Percentiles rank a stretch among this genome's conserved stretches.
Evolutionary conservation across 208 protist genomes (phyloP).

Genomic region (Acanthamoeba sp.): DNA sequence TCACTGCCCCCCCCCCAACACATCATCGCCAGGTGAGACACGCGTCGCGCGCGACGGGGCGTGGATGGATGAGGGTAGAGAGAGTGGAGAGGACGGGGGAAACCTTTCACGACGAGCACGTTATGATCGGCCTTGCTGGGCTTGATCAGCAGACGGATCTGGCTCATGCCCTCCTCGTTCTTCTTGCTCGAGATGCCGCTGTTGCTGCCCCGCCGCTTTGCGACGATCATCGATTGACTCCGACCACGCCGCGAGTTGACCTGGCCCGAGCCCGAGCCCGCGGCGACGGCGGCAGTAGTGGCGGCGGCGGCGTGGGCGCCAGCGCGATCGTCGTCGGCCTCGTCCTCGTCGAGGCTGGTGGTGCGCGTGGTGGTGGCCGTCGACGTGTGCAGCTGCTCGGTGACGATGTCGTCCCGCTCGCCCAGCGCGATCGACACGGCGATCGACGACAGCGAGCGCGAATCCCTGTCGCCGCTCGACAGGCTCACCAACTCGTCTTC

Average conservation of each 20-base stretch:
- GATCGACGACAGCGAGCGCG: neutral
- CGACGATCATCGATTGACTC: neutral
- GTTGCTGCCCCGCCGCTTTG: neutral
- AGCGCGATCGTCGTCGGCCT: neutral
- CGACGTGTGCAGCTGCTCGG: neutral
- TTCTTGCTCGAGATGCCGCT: neutral
- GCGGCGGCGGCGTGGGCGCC: no score
- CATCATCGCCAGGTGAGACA: neutral
- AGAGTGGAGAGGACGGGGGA: neutral
- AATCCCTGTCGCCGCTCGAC: neutral
- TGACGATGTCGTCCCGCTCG: neutral
- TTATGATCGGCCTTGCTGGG: neutral
- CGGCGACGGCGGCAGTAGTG: neutral
- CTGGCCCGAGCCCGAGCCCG: no score
- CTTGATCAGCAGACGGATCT: conserved; percentile 38
- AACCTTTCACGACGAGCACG: conserved; percentile 21
- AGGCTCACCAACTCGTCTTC: neutral
- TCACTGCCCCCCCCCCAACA: neutral
- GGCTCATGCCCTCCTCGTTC: neutral
- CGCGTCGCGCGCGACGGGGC: neutral
- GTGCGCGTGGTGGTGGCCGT: neutral
- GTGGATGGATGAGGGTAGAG: no score
- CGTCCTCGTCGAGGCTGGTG: neutral
- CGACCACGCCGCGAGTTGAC: no score
- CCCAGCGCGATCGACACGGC: conserved; percentile 30